Base-by-base conservation (phyloP, 1,284 basidiomycete genomes). In the Cryptococcus wingfieldii region DNA sequence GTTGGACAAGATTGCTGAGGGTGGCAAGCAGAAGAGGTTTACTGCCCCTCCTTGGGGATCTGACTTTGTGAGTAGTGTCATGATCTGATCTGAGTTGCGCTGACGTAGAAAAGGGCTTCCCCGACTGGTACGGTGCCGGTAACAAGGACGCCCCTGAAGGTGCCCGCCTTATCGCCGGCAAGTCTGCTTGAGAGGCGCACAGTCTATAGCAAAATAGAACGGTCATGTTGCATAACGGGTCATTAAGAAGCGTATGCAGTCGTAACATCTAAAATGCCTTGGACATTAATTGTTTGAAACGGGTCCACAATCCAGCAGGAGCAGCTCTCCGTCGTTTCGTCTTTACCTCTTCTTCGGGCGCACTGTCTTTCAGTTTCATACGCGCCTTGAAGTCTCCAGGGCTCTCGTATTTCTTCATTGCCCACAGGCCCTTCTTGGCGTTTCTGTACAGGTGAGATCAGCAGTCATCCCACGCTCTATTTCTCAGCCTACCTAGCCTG, bases 301-400 rank as follows among this genome's bases (percentile, higher is more conserved):
- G 31, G 31, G 31, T 34, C 31, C 31, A 34, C 31, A 34, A 10
- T 10, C 31, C 31, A 34, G 31, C 31, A 34, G 31, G 31, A 34
- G 31, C 31, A 34, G 31, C 31, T 34, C 31, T 34, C 31, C 31
- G 31, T 34, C 31, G 31, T 7, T 34, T 34, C 31, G 31, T 34
- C 31, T 34, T 34, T 8, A 34, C 31, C 44, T 27, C 18, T 19
- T 46, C 27, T 46, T 46, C 44, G 9, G 23, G 19, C 16, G 19
- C 44, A 46, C 25, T 27, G 25, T 46, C 25, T 28, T 46, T 46
- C 14, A 28, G 6, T 13, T 71, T 70, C 61, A 76, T 67, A 46
- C 88, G 81, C 38, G 82, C 83, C 75, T 94, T 93, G 73, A 89
- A 93, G 54, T 89, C 86, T 1, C 85, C 81, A 0, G 90, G 89